Evolutionary conservation across 345 rosid genomes (phyloP), one percentile per base, ranked within the genome.

Genomic region (Pistacia integerrima): DNA sequence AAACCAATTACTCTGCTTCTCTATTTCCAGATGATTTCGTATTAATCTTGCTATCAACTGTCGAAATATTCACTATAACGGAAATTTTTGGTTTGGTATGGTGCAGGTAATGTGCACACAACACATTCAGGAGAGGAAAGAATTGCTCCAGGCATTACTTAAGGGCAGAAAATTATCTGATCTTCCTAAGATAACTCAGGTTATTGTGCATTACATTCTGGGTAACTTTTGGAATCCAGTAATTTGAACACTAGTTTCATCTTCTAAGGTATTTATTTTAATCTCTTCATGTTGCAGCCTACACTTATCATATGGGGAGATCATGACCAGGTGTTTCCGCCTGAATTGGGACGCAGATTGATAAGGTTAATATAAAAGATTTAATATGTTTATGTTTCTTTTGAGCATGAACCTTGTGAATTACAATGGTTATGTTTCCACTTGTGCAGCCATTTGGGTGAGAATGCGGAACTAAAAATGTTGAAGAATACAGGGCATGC

Each of bases 401-500:
- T 41, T 8, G 46, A 41, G 1, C 46, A 5, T 7, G 33, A 41
- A 1, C 56, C 35, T 63, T 54, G 22, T 59, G 16, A 72, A 46
- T 69, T 6, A 25, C 46, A 41, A 44, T 11, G 41, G 41, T 17
- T 54, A 60, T 36, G 78, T 30, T 64, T 20, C 41, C 36, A 64
- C 58, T 5, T 11, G 48, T 81, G 78, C 85, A 92, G 97, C 80
- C 88, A 92, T 78, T 72, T 92, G 51, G 92, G 90, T 67, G 94
- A 88, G 35, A 78, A 70, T 77, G 90, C 94, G 36, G 77, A 85
- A 17, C 57, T 94, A 13, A 89, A 85, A 71, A 65, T 91, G 51
- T 68, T 94, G 67, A 91, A 90, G 87, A 89, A 91, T 67, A 91
- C 83, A 25, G 97, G 97, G 52, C 98, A 94, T 77, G 94, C 97